phyloP scores from a whole-genome alignment of 2,329 filamentous ascomycete species.

The Epicoccum sorghinum region DNA sequence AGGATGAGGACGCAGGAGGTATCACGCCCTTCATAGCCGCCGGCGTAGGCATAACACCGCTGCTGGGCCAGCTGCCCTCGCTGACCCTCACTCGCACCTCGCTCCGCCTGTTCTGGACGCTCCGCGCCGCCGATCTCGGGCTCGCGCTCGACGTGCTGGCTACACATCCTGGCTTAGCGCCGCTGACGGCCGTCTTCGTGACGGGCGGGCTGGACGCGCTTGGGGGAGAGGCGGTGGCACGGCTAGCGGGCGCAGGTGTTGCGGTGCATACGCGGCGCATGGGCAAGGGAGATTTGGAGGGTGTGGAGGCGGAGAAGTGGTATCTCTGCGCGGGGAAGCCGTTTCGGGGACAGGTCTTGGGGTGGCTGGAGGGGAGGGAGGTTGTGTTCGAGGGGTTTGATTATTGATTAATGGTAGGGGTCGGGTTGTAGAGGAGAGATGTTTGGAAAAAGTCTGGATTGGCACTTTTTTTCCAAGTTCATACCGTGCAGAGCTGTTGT shows the following conservation, averaged over 20 bases:
- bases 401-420: slow-evolving; percentile 19
- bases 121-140: slow-evolving; percentile 65
- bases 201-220: slow-evolving; percentile 50
- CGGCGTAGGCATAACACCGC: slow-evolving; percentile 82
- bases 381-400: slow-evolving; percentile 61
- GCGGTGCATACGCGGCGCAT: slow-evolving; percentile 55
- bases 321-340: slow-evolving; percentile 64
- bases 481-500: too few species aligned
- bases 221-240: too few species aligned
- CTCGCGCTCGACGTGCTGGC: slow-evolving; percentile 67
- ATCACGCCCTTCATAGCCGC: slow-evolving; percentile 71
- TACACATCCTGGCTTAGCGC: slow-evolving; percentile 58
- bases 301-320: slow-evolving; percentile 53
- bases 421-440: too few species aligned
- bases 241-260: too few species aligned
- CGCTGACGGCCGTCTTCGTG: slow-evolving; percentile 66
- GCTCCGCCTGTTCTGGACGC: slow-evolving; percentile 71
- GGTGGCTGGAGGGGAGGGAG: slow-evolving; percentile 56
- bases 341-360: slow-evolving; percentile 56
- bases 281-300: slow-evolving; percentile 50
- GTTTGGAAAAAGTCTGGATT: too few species aligned
- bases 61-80: slow-evolving; percentile 58
- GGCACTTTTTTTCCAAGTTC: too few species aligned
- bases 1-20: slow-evolving; percentile 15
- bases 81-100: slow-evolving; percentile 10